These are phyloP conservation scores for Neohortaea acidophila DNA, from an alignment of 495 filamentous ascomycete species.

Conservation along the genomic window DNA sequence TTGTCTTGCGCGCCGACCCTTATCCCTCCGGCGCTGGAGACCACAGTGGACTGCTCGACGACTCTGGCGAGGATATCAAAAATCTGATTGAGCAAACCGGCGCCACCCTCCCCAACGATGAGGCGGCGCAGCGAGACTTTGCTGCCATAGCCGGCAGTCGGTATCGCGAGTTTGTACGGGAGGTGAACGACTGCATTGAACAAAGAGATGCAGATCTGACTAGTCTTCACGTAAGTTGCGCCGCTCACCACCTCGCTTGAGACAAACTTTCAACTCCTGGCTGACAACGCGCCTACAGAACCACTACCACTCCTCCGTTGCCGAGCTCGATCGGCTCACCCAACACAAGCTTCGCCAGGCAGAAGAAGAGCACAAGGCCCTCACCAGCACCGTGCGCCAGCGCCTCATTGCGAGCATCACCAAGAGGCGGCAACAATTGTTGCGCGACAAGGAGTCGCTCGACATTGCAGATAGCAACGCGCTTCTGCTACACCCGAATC, in stretches of 20 bases:
- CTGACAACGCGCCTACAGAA: conserved; percentile 21
- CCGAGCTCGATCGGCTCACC: conserved; percentile 21
- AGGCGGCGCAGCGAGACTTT: conserved; percentile 24
- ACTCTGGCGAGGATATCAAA: conserved; percentile 50
- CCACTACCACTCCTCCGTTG: conserved; percentile 18
- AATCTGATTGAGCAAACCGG: conserved; percentile 36
- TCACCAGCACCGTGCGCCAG: conserved; percentile 67
- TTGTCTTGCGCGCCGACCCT: conserved; percentile 69
- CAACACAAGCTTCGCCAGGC: conserved; percentile 58
- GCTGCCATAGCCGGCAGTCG: conserved; percentile 52
- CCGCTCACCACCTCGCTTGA: too few species aligned
- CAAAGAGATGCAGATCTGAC: conserved; percentile 65
- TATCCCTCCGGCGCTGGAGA: conserved; percentile 31
- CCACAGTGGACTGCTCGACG: conserved; percentile 41
- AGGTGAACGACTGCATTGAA: conserved; percentile 73
- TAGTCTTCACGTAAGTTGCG: conserved; percentile 50
- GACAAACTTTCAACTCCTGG: too few species aligned
- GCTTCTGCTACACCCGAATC: conserved; percentile 76
- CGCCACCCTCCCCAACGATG: conserved; percentile 11
- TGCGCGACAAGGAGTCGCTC: conserved; percentile 74
- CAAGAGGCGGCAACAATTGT: conserved; percentile 56
- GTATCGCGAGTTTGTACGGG: conserved; percentile 65
- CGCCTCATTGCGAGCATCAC: conserved; percentile 66
- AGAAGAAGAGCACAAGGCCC: conserved; percentile 59
- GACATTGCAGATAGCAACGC: conserved; percentile 83